A percentile compares a stretch with the other conserved stretches of the same genome.
phyloP scores from a whole-genome alignment of 768 basidiomycete genomes.

The Fistulinella prunicolor region DNA sequence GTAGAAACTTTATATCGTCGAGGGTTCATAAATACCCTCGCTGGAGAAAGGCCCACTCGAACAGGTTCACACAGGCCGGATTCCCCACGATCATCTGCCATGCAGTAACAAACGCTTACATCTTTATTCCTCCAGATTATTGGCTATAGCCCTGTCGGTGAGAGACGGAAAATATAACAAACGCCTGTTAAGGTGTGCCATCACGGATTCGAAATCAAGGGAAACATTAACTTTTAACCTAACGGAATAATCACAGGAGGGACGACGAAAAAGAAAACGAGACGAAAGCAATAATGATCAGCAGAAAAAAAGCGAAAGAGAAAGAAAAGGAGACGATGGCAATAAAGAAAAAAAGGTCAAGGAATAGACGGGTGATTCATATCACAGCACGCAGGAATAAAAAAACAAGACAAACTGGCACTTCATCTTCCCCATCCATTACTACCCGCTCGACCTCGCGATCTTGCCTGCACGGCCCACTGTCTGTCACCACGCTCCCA shows the following conservation, averaged over 20 bases:
- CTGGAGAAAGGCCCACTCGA: too few species aligned
- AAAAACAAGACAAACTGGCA: conserved; percentile 1
- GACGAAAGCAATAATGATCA: conserved; percentile 36
- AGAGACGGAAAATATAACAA: background rate
- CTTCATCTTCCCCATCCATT: conserved; percentile 35
- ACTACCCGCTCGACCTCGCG: conserved; percentile 35
- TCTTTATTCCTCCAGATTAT: conserved; percentile 6
- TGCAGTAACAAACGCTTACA: conserved; percentile 12
- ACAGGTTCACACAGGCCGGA: too few species aligned
- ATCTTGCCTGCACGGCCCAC: conserved; percentile 25
- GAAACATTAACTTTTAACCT: conserved; percentile 8
- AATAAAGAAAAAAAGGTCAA: background rate
- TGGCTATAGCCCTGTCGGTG: background rate
- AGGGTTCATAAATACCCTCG: too few species aligned
- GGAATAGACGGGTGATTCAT: conserved; percentile 3
- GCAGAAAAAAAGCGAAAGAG: conserved; percentile 8
- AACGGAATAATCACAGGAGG: conserved; percentile 7
- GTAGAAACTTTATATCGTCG: conserved; percentile 18
- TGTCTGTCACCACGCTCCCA: conserved; percentile 44
- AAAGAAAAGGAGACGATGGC: background rate
- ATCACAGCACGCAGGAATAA: conserved; percentile 14
- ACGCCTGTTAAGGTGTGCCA: background rate
- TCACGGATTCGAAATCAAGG: background rate
- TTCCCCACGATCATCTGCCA: too few species aligned
- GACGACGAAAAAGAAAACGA: conserved; percentile 7